phyloP scores from a whole-genome alignment of 371 early-diverging fungal genomes.

The Vairimorpha apis region DNA sequence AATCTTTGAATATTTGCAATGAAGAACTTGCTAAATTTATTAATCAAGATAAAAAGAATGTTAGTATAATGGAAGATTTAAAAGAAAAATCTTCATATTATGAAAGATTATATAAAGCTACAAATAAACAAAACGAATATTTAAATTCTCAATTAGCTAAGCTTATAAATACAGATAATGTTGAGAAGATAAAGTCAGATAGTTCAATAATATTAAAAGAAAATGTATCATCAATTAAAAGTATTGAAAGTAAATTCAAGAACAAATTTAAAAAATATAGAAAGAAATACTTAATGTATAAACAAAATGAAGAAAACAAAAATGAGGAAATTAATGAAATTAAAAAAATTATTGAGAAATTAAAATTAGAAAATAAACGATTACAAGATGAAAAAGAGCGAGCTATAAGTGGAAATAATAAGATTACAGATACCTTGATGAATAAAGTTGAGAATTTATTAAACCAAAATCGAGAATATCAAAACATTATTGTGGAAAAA shows the following conservation, averaged over 20 bases:
- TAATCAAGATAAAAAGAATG: constrained; percentile 37
- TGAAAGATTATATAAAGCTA: constrained; percentile 50
- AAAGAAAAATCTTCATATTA: constrained; percentile 47
- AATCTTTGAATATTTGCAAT: constrained; percentile 50
- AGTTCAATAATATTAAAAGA: not conserved
- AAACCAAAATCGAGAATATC: constrained; percentile 37
- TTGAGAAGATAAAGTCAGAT: constrained; percentile 17
- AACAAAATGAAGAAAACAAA: constrained; percentile 46
- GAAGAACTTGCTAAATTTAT: constrained; percentile 50
- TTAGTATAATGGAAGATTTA: constrained; percentile 30
- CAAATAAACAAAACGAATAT: constrained; percentile 56
- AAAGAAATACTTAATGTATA: constrained; percentile 29
- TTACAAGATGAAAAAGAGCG: constrained; percentile 40
- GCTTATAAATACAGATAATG: constrained; percentile 33
- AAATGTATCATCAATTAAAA: not conserved
- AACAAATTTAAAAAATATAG: constrained; percentile 39
- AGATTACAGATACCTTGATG: constrained; percentile 20
- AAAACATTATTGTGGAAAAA: constrained; percentile 29
- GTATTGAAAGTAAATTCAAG: not conserved
- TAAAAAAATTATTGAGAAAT: constrained; percentile 36
- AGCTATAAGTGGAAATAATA: constrained; percentile 3
- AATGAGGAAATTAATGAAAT: constrained; percentile 42
- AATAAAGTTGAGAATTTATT: constrained; percentile 34
- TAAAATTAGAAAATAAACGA: constrained; percentile 44
- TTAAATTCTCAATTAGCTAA: constrained; percentile 50